Base-by-base conservation (phyloP, 306 rosid genomes). In the Gillenia trifoliata region DNA sequence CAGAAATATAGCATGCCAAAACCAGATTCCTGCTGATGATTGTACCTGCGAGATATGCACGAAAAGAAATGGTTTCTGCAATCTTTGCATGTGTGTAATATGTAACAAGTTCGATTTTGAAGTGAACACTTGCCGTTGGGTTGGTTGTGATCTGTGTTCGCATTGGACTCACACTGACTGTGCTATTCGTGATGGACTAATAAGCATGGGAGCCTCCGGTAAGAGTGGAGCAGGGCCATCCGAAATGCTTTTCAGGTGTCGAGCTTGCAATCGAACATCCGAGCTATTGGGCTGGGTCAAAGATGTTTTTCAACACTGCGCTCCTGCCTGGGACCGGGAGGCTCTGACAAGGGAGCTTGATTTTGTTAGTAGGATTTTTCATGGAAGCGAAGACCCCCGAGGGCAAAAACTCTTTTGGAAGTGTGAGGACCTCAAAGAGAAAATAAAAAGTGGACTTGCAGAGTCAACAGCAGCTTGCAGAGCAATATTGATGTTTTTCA, bases 121-220 rank as follows among this genome's bases (percentile, higher is more conserved):
- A 90, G 97, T 94, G 36, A 94, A 92, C 75, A 94, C 99, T 23
- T 94, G 99, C 72, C 96, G 99, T 15, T 94, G 99, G 99, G 83
- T 94, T 80, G 97, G 99, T 68, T 94, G 99, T 80, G 99, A 94
- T 80, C 75, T 90, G 69, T 94, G 98, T 62, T 92, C 96, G 65
- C 98, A 94, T 80, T 94, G 99, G 99, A 91, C 99, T 66, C 99
- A 94, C 81, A 94, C 99, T 1, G 97, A 94, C 79, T 94, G 99
- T 82, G 97, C 99, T 33, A 94, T 94, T 81, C 96, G 91, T 28
- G 99, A 92, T 78, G 92, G 92, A 73, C 92, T 84, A 71, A 92
- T 94, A 60, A 81, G 82, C 81, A 85, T 82, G 93, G 97, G 96
- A 26, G 88, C 96, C 72, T 82, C 91, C 11, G 81, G 81, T 49